These are phyloP conservation scores for Haplosporangium gracile DNA, from an alignment of 192 early-diverging fungal species.

Conservation along the genomic window DNA sequence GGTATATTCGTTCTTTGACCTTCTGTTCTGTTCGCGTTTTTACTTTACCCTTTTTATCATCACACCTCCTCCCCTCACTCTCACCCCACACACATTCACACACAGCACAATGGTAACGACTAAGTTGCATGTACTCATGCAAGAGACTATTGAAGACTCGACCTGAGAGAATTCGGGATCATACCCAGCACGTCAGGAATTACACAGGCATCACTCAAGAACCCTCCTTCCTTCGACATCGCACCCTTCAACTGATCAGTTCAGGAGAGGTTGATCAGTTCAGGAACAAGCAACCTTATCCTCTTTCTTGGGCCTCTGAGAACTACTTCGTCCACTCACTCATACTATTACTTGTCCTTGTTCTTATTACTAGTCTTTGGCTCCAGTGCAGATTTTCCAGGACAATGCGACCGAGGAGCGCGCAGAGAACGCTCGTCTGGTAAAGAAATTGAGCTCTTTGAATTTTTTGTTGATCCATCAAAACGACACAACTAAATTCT, in stretches of 20 bases:
- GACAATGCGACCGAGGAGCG: constrained; percentile 96
- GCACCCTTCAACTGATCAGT: background rate
- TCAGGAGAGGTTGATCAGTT: background rate
- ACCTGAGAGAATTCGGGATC: no score
- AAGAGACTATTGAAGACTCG: no score
- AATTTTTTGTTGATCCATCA: background rate
- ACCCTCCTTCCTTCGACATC: background rate
- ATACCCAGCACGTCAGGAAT: background rate
- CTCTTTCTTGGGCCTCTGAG: background rate
- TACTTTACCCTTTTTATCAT: background rate
- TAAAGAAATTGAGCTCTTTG: constrained; percentile 54
- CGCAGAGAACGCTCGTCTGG: constrained; percentile 98
- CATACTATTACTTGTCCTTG: background rate
- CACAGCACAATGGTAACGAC: background rate
- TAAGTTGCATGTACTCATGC: background rate
- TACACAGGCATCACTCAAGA: background rate
- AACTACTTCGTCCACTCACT: background rate
- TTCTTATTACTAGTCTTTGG: constrained; percentile 61
- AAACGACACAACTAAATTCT: background rate
- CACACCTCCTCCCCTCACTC: background rate
- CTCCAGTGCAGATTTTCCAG: constrained; percentile 94
- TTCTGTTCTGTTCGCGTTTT: constrained; percentile 11
- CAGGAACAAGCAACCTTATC: background rate
- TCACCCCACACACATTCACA: background rate
- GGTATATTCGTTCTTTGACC: background rate